These are phyloP conservation scores for Aschersonia sp. DNA, from an alignment of 2,329 filamentous ascomycete species.

Conservation along the genomic window DNA sequence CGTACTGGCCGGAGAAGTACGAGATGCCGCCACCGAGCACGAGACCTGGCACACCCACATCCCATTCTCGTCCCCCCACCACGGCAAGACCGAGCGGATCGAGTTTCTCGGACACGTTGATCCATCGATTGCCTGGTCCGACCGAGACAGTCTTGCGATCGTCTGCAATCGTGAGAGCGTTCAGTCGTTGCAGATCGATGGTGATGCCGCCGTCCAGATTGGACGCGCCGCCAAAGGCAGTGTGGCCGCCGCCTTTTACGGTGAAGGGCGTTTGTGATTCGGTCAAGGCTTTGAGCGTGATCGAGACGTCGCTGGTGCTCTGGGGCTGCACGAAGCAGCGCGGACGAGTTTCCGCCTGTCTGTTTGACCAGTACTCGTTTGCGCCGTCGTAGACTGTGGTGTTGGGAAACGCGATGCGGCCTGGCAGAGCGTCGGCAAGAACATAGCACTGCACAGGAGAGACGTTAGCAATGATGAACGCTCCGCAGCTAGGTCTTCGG, in stretches of 20 bases:
- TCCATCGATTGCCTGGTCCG: conserved; percentile 29
- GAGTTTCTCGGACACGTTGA: conserved; percentile 23
- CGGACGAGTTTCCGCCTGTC: conserved; percentile 11
- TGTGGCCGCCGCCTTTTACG: conserved; percentile 37
- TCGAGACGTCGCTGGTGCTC: conserved; percentile 5
- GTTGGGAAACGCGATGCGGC: not conserved
- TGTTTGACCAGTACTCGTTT: conserved; percentile 15
- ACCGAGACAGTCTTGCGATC: conserved; percentile 21
- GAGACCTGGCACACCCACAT: conserved; percentile 20
- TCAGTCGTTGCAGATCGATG: conserved; percentile 27
- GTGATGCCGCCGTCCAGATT: conserved; percentile 25
- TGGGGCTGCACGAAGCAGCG: conserved; percentile 8
- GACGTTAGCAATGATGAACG: no score
- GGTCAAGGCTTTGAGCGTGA: conserved; percentile 3
- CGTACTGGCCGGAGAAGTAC: conserved; percentile 24
- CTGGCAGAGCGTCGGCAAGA: not conserved
- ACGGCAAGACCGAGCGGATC: conserved; percentile 21
- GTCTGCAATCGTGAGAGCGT: conserved; percentile 15
- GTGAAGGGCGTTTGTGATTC: conserved; percentile 21
- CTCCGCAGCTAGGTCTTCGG: no score
- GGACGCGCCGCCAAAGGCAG: conserved; percentile 26
- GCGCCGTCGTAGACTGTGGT: conserved; percentile 3
- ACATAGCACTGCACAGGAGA: not conserved
- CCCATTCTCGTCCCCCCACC: conserved; percentile 22
- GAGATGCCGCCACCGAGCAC: conserved; percentile 22